Evolutionary conservation across 2,329 filamentous ascomycete species (phyloP).

Genomic region (Pseudocercospora crystallina): DNA sequence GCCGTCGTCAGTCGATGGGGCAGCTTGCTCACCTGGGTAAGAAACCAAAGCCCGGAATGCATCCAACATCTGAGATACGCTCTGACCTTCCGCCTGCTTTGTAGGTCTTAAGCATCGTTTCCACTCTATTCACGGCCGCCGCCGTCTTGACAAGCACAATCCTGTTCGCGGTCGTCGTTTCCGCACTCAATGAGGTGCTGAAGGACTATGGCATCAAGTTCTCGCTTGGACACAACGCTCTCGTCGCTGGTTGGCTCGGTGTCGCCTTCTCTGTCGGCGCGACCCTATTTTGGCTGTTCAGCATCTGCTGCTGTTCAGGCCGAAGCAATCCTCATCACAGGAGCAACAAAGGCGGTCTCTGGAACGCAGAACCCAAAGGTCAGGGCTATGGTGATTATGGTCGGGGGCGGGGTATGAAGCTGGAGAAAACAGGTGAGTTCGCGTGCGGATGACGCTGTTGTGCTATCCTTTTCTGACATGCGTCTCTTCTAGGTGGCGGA

Average conservation of each 20-base stretch:
- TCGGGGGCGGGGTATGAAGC: slow-evolving; percentile 41
- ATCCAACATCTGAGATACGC: no score
- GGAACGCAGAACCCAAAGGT: slow-evolving; percentile 32
- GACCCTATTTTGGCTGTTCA: slow-evolving; percentile 87
- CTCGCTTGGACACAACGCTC: slow-evolving; percentile 66
- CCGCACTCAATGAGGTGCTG: slow-evolving; percentile 64
- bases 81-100: no score
- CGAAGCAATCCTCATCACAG: slow-evolving; percentile 51
- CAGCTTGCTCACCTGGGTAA: slow-evolving; percentile 78
- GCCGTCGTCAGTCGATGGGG: slow-evolving; percentile 80
- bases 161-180: slow-evolving; percentile 68
- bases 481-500: slow-evolving; percentile 41
- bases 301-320: slow-evolving; percentile 86
- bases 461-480: no score
- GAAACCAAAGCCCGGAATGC: no score
- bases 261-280: slow-evolving; percentile 73
- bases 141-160: slow-evolving; percentile 74
- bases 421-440: slow-evolving; percentile 56
- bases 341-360: slow-evolving; percentile 40
- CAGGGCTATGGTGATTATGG: slow-evolving; percentile 26
- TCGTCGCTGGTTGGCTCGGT: slow-evolving; percentile 74
- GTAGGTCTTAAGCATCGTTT: slow-evolving; percentile 62
- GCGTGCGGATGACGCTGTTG: no score
- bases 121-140: slow-evolving; percentile 59
- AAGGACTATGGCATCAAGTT: slow-evolving; percentile 70